Evolutionary conservation across 345 rosid species (phyloP), one percentile per base, ranked within the genome.

Genomic region (Eucalyptus pauciflora): DNA sequence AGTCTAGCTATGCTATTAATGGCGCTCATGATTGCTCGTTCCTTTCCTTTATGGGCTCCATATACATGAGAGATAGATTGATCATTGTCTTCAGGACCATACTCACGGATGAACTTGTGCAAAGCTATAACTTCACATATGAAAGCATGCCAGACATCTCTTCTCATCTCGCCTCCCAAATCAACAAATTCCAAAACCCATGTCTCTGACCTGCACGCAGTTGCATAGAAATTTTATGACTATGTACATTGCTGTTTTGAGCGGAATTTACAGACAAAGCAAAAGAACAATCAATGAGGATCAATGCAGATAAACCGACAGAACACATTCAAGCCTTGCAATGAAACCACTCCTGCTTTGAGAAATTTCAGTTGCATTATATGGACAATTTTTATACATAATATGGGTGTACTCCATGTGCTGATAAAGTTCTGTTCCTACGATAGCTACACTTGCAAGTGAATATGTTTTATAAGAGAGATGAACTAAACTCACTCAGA

Each of bases 181-280:
- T 98, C 99, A 90, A 98, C 99, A 90, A 98, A 98, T 94, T 98
- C 99, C 89, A 98, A 91, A 88, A 95, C 94, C 99, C 99, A 98
- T 49, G 90, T 92, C 88, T 94, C 94, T 88, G 94, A 92, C 92
- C 99, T 97, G 93, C 91, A 92, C n/a, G 11, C 50, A 45, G 41
- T 64, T n/a, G 25, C 51, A 87, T 18, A 76, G 48, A 76, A 76
- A 20, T 37, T 33, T 76, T 76, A 76, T 45, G 27, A 6, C 48
- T 20, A 76, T 0, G 9, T 24, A 20, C 48, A 41, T 41, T 41
- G 29, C 48, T 41, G 48, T 41, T 76, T 41, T 41, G 48, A 76
- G 48, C 16, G 13, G 85, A 76, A 76, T 37, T 29, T 76, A 76
- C 85, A 20, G 85, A 41, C 48, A 76, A 41, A 76, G 85, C 85